Conservation (phyloP, 1,284 basidiomycete species). For the Omphalotus olearius region DNA sequence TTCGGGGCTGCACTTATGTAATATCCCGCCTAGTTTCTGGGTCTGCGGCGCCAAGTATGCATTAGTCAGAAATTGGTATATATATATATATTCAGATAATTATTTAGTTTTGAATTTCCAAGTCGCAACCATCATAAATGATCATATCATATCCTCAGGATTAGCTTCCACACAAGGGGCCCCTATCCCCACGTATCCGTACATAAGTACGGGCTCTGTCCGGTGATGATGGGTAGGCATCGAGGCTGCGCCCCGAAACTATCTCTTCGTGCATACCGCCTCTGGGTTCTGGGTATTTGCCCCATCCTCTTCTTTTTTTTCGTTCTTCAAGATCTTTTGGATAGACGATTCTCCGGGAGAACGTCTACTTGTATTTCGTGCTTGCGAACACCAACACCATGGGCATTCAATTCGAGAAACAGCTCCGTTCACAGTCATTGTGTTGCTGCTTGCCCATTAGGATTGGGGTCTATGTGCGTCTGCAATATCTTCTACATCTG, state of each 20-base stretch:
- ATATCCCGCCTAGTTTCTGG: too few relatives aligned
- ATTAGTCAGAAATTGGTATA: too few relatives aligned
- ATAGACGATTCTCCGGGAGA: slow-evolving; percentile 9
- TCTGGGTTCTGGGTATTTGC: slow-evolving; percentile 1
- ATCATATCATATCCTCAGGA: too few relatives aligned
- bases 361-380: neutral
- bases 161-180: too few relatives aligned
- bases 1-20: too few relatives aligned
- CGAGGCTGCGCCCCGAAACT: slow-evolving; percentile 9
- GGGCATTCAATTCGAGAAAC: neutral
- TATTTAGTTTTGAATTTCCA: too few relatives aligned
- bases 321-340: neutral
- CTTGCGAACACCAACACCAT: neutral
- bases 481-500: neutral
- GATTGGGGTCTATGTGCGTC: slow-evolving; percentile 52
- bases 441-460: slow-evolving; percentile 62
- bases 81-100: too few relatives aligned
- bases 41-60: too few relatives aligned
- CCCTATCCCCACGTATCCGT: neutral
- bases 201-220: neutral
- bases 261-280: neutral
- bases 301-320: neutral
- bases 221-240: neutral
- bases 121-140: too few relatives aligned
- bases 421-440: slow-evolving; percentile 26